Evolutionary conservation across 2,329 filamentous ascomycete genomes (phyloP).

Genomic region (Clonostachys rosea): DNA sequence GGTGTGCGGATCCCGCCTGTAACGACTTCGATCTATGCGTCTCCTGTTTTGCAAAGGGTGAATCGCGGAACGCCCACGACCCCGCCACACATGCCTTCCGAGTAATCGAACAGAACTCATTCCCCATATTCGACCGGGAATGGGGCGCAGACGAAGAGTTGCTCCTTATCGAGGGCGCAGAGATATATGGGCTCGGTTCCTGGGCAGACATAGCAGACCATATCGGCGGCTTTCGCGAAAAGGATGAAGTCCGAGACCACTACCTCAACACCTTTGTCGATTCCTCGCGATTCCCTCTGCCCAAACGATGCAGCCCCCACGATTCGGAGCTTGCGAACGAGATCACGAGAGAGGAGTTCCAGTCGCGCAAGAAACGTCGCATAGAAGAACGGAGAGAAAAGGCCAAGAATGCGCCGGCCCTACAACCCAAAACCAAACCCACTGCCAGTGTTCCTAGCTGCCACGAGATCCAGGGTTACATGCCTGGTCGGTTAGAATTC

Average conservation of each 20-base stretch:
- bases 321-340: slow-evolving; percentile 75
- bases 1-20: slow-evolving; percentile 78
- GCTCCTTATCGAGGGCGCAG: slow-evolving; percentile 86
- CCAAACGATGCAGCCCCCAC: slow-evolving; percentile 76
- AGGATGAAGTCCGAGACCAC: slow-evolving; percentile 93
- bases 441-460: slow-evolving; percentile 93
- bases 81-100: slow-evolving; percentile 82
- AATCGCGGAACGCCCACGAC: slow-evolving; percentile 77
- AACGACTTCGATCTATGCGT: slow-evolving; percentile 97
- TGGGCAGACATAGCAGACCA: slow-evolving; percentile 99
- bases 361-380: slow-evolving; percentile 83
- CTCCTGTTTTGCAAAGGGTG: slow-evolving; percentile 83
- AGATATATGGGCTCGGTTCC: slow-evolving; percentile 92
- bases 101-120: slow-evolving; percentile 97
- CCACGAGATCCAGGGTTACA: slow-evolving; percentile 97
- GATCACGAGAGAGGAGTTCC: slow-evolving; percentile 88
- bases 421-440: slow-evolving; percentile 90
- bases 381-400: slow-evolving; percentile 90
- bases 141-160: slow-evolving; percentile 98
- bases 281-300: slow-evolving; percentile 79
- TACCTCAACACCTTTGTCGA: slow-evolving; percentile 87
- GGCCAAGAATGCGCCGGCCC: slow-evolving; percentile 75
- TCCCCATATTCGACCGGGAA: slow-evolving; percentile 89
- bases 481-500: slow-evolving; percentile 95
- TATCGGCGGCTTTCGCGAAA: slow-evolving; percentile 89